Conservation (phyloP, 768 basidiomycete species). For the Mycena metata region DNA sequence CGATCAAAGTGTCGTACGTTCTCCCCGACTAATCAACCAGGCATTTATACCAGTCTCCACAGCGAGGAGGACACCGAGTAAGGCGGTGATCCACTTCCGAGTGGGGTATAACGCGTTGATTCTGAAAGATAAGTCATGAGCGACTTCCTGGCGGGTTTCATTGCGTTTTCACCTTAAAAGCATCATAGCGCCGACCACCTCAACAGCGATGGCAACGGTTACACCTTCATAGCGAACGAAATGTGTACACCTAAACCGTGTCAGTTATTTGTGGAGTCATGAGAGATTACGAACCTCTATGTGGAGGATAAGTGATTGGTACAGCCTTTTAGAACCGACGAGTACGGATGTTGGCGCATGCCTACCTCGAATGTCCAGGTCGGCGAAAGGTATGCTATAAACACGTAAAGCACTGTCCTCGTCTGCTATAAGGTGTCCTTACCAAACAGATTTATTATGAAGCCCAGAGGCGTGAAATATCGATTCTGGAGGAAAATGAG, state of each 20-base stretch:
- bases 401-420: not conserved
- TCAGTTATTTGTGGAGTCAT: not conserved
- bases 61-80: slow-evolving; percentile 42
- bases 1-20: slow-evolving; percentile 42
- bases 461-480: slow-evolving; percentile 60
- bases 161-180: slow-evolving; percentile 53
- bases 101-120: slow-evolving; percentile 50
- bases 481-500: slow-evolving; percentile 51
- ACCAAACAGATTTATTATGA: slow-evolving; percentile 54
- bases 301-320: slow-evolving; percentile 2
- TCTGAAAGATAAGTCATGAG: slow-evolving; percentile 13
- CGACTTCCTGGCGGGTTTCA: not conserved
- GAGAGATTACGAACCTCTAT: slow-evolving; percentile 27
- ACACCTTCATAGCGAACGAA: slow-evolving; percentile 52
- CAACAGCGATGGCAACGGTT: slow-evolving; percentile 57
- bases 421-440: not conserved
- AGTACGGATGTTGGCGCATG: not conserved
- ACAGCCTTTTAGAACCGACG: not conserved
- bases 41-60: slow-evolving; percentile 47
- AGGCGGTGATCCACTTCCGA: slow-evolving; percentile 35
- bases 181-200: slow-evolving; percentile 57
- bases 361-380: slow-evolving; percentile 41
- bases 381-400: slow-evolving; percentile 35
- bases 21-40: slow-evolving; percentile 49
- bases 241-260: slow-evolving; percentile 42